A percentile compares a stretch with the other conserved stretches of the same genome.
phyloP scores from a whole-genome alignment of 2,329 filamentous ascomycete species.

The Pseudomassariella vexata region DNA sequence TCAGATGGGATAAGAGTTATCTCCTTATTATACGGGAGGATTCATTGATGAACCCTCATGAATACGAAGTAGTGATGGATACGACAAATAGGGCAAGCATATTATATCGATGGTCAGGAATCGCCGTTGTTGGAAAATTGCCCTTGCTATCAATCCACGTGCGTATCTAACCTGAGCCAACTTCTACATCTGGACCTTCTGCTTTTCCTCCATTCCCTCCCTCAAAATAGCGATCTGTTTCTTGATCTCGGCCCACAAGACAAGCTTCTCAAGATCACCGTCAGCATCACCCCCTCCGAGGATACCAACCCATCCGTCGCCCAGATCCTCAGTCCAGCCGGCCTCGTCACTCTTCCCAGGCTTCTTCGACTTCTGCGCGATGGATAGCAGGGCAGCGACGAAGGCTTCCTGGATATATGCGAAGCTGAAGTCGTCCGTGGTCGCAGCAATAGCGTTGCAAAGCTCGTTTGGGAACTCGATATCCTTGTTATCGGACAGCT shows the following conservation, averaged over 20 bases:
- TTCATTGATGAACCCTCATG: too few relatives aligned
- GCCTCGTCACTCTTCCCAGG: conserved; percentile 19
- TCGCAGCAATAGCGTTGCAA: conserved; percentile 51
- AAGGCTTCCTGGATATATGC: conserved; percentile 68
- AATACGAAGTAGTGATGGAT: too few relatives aligned
- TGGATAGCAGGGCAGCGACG: conserved; percentile 54
- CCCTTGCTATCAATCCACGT: too few relatives aligned
- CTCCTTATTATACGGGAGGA: too few relatives aligned
- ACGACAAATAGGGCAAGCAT: too few relatives aligned
- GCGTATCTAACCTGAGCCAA: too few relatives aligned
- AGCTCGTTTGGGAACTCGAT: conserved; percentile 57
- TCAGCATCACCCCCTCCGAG: conserved; percentile 23
- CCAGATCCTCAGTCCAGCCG: conserved; percentile 21
- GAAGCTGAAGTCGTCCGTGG: conserved; percentile 62
- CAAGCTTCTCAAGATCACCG: conserved; percentile 40
- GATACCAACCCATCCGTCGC: conserved; percentile 33
- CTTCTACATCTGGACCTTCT: too few relatives aligned
- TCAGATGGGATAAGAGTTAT: too few relatives aligned
- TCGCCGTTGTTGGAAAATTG: too few relatives aligned
- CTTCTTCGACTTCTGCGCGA: conserved; percentile 34
- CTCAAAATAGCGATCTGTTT: conserved; percentile 56
- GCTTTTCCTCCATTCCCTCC: conserved; percentile 47
- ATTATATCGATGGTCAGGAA: too few relatives aligned
- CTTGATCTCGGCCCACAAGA: conserved; percentile 57
- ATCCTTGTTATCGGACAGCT: conserved; percentile 48